Conservation (phyloP, 148 eudicot species). For the Chenopodium quinoa region DNA sequence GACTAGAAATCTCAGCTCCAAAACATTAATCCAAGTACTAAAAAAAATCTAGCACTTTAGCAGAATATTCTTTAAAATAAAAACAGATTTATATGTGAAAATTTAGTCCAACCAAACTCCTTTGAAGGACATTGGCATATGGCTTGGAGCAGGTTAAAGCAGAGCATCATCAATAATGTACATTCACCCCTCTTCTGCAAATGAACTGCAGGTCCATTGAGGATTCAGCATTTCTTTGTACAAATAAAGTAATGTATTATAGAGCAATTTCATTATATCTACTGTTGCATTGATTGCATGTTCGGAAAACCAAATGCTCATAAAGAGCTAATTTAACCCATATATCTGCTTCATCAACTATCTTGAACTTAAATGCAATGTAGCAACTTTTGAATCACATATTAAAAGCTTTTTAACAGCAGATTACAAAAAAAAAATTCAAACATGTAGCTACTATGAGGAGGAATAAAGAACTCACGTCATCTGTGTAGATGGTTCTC, state of each 20-base stretch:
- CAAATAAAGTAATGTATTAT: background rate
- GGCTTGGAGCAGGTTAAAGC: background rate
- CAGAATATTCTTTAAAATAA: too few species aligned
- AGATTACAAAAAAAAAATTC: background rate
- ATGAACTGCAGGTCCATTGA: background rate
- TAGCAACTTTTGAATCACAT: too few species aligned
- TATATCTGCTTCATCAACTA: too few species aligned
- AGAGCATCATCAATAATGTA: background rate
- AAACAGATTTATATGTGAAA: too few species aligned
- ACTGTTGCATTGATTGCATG: background rate
- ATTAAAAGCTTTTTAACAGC: background rate
- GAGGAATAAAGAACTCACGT: conserved; percentile 56
- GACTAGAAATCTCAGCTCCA: too few species aligned
- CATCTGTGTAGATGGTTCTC: conserved; percentile 99
- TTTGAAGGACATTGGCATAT: background rate
- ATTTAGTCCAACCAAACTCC: too few species aligned
- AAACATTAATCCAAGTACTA: too few species aligned
- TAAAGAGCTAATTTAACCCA: too few species aligned
- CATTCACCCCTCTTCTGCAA: background rate
- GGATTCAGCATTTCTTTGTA: background rate
- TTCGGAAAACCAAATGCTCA: too few species aligned
- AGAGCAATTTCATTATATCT: background rate
- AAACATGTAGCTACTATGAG: background rate
- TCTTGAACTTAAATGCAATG: too few species aligned
- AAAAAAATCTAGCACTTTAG: too few species aligned